A percentile compares a stretch with the other conserved stretches of the same genome.
Conservation (phyloP, 225 moss, liverwort and hornwort species). For the Pseudisothecium myosuroides region DNA sequence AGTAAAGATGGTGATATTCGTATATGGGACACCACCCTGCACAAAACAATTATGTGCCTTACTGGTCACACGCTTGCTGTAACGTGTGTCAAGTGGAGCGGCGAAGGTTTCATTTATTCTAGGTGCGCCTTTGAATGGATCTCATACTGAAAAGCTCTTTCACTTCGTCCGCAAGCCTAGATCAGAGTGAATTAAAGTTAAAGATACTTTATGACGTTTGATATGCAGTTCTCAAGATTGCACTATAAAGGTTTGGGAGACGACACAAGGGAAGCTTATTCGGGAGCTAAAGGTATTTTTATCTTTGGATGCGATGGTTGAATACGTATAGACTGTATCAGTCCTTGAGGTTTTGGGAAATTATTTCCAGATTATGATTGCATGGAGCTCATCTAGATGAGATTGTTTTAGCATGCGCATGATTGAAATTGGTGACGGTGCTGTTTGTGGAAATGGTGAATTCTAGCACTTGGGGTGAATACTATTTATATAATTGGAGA, state of each 20-base stretch:
- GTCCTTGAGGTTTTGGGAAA: neutral
- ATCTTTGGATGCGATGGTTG: neutral
- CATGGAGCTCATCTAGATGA: neutral
- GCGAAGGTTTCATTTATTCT: conserved; percentile 87
- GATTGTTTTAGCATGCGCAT: neutral
- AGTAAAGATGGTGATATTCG: conserved; percentile 95
- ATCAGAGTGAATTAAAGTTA: neutral
- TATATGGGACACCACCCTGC: conserved; percentile 76
- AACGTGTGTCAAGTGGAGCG: conserved; percentile 96
- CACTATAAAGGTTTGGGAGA: conserved; percentile 97
- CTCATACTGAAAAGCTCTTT: neutral
- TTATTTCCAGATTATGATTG: neutral
- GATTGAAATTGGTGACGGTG: neutral
- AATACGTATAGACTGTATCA: neutral
- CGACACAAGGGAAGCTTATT: conserved; percentile 79
- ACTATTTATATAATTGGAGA: neutral
- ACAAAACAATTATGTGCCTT: conserved; percentile 64
- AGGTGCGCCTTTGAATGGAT: conserved; percentile 23
- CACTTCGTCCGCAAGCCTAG: neutral
- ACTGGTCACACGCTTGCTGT: conserved; percentile 90
- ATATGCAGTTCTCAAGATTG: conserved; percentile 86
- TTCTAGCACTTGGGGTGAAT: neutral
- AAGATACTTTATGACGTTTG: neutral
- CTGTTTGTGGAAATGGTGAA: neutral
- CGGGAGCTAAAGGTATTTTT: conserved; percentile 77